Base-by-base conservation (phyloP, 176 grass and related monocot species). In the Echinochloa phyllopogon region DNA sequence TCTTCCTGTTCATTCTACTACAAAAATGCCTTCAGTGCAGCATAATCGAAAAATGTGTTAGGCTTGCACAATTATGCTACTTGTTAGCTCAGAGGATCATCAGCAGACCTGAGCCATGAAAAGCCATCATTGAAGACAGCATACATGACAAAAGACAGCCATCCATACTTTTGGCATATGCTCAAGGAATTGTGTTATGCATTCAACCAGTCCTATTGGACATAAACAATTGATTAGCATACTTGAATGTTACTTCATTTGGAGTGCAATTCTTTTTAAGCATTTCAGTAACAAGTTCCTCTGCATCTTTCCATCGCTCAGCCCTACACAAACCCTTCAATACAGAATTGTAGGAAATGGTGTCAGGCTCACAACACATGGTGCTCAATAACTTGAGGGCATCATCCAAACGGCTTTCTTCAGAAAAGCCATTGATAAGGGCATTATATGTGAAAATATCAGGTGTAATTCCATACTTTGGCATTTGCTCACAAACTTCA, bases 161-260 rank as follows among this genome's bases (percentile, higher is more conserved):
- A 75, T 55, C 58, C 24, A 57, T 68, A 25, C 11, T 84, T 84
- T 53, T 59, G 76, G 17, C 65, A 77, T 83, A 63, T 61, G 44
- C 5, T 47, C 16, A 41, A 77, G 2, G 75, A 63, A 63, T 18
- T 65, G 15, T 65, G 37, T 29, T 44, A 3, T 70, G 25, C 62
- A 71, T 42, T 89, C 78, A 86, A 77, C 65, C 40, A 40, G 20
- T 76, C 78, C 47, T 71, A 48, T 72, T 90, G 40, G 72, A 76
- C 41, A 82, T 8, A 77, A 76, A 69, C 50, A 90, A 65, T 25
- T 77, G 44, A 82, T 86, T 86, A 82, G 88, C 83, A 86, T 90
- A 90, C 53, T 90, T 90, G 83, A 90, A 90, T 72, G 88, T 90
- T 48, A 90, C 83, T 82, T 90, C 83, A 90, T 90, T 86, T 90